Percentiles rank a stretch among this genome's conserved stretches.
Conservation (phyloP, 176 grass and related monocot species). For the Hordeum vulgare region MorexV3_pseudomolecules_assembly NC_058519.1:575007445-575007944, state of each 20-base stretch:
- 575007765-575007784: not conserved
- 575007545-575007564: conserved; percentile 92
- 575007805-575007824: not conserved
- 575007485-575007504: conserved; percentile 11
- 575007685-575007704: conserved; percentile 73
- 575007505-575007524: conserved; percentile 35
- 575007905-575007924: not conserved
- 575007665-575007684: not conserved
- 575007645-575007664: not conserved
- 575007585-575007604: not conserved
- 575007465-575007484: not conserved
- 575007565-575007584: conserved; percentile 56
- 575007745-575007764: conserved; percentile 14
- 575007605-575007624: conserved; percentile 5
- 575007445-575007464: not conserved
- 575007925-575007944: not conserved
- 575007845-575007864: not conserved
- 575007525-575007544: conserved; percentile 94
- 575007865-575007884: not conserved
- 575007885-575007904: not conserved
- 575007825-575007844: not conserved
- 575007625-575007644: not conserved
- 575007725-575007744: conserved; percentile 83
- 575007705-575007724: conserved; percentile 75
- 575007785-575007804: not conserved